Conservation (phyloP, 2,329 filamentous ascomycete species). For the Pseudogymnoascus sp. region DNA sequence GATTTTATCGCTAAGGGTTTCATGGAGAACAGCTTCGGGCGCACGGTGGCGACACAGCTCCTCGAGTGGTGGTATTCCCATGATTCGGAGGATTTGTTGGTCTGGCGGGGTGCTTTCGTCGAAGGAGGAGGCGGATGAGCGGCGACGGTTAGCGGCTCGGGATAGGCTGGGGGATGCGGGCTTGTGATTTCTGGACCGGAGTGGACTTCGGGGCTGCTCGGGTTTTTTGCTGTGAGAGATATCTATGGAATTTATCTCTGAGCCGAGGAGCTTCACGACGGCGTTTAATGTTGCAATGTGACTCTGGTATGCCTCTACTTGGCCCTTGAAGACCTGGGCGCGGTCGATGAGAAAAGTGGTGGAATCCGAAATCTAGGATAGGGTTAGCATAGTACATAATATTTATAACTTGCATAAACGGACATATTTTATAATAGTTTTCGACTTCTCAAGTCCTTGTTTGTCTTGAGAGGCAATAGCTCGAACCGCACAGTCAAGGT, state of each 20-base stretch:
- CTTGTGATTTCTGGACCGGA: slow-evolving; percentile 15
- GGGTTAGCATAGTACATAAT: not conserved
- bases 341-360: slow-evolving; percentile 43
- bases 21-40: slow-evolving; percentile 23
- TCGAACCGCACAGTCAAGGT: slow-evolving; percentile 51
- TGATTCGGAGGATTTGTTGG: slow-evolving; percentile 37
- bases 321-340: slow-evolving; percentile 34
- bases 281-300: slow-evolving; percentile 35
- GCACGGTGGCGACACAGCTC: slow-evolving; percentile 23
- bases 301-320: slow-evolving; percentile 37
- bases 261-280: slow-evolving; percentile 36
- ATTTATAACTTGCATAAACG: slow-evolving; percentile 16
- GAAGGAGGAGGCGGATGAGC: slow-evolving; percentile 32
- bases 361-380: slow-evolving; percentile 42
- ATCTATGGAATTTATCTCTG: slow-evolving; percentile 31
- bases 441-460: slow-evolving; percentile 37
- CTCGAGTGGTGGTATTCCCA: slow-evolving; percentile 37
- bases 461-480: slow-evolving; percentile 37
- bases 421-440: slow-evolving; percentile 44
- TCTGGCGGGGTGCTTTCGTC: slow-evolving; percentile 30
- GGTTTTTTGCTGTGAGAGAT: slow-evolving; percentile 11
- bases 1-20: slow-evolving; percentile 30
- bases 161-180: slow-evolving; percentile 21
- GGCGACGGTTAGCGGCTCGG: slow-evolving; percentile 17
- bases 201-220: slow-evolving; percentile 10